These are phyloP conservation scores for Emergomyces pasteurianus DNA, from an alignment of 2,329 filamentous ascomycete genomes.

Conservation along the genomic window DNA sequence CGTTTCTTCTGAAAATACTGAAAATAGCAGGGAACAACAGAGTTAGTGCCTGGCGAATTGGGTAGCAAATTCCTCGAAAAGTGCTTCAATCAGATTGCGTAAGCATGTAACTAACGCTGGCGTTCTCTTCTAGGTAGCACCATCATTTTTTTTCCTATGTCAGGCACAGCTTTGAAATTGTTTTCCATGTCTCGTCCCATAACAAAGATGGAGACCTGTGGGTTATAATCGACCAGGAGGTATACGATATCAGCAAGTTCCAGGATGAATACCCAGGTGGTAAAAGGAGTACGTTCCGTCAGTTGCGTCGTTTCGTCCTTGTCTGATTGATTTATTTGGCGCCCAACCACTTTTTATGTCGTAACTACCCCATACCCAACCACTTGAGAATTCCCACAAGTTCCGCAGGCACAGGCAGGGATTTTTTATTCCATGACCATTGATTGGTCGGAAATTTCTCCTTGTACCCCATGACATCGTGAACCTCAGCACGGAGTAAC, in stretches of 20 bases:
- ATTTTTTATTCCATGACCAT: not conserved
- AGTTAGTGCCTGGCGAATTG: not conserved
- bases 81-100: not conserved
- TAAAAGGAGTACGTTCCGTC: constrained; percentile 2
- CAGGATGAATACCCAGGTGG: constrained; percentile 14
- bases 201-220: constrained; percentile 9
- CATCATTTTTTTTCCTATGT: not conserved
- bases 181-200: constrained; percentile 1
- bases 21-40: not conserved
- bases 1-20: not conserved
- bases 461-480: not conserved
- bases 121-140: not conserved
- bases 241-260: constrained; percentile 13
- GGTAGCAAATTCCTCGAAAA: not conserved
- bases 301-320: not conserved
- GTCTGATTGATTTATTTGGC: not conserved
- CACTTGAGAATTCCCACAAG: not conserved
- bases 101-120: not conserved
- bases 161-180: not conserved
- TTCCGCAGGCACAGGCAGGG: not conserved
- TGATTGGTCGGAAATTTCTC: not conserved
- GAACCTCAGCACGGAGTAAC: not conserved
- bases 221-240: constrained; percentile 13
- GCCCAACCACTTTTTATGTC: not conserved
- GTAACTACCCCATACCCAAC: not conserved